Conservation (phyloP, 257 asterid species). For the Galeopsis tetrahit region DNA sequence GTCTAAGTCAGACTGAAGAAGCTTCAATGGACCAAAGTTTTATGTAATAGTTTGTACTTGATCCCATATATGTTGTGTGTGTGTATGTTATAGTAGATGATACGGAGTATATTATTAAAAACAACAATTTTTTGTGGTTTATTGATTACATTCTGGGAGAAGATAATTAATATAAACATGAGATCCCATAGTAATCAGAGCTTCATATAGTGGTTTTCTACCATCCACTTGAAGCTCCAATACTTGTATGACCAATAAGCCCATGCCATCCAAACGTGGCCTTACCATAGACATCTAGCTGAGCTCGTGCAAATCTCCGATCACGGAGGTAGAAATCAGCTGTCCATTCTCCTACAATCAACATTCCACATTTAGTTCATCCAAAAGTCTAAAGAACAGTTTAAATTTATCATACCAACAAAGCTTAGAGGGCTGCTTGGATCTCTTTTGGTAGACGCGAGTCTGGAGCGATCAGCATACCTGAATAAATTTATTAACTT, state of each 20-base stretch:
- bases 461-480: constrained; percentile 42
- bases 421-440: constrained; percentile 54
- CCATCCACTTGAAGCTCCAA: constrained; percentile 56
- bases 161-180: constrained; percentile 14
- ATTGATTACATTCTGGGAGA: constrained; percentile 2
- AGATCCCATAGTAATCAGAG: constrained; percentile 10
- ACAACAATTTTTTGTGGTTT: too few species aligned
- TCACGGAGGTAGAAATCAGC: constrained; percentile 39
- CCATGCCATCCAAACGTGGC: constrained; percentile 64
- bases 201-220: constrained; percentile 43
- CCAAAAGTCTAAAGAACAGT: background rate
- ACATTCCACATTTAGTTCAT: background rate
- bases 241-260: constrained; percentile 57
- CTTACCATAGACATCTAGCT: constrained; percentile 49
- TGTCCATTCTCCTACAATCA: constrained; percentile 53
- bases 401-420: constrained; percentile 40
- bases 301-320: constrained; percentile 47
- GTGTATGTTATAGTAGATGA: too few species aligned
- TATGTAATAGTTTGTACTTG: too few species aligned
- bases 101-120: too few species aligned
- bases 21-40: too few species aligned
- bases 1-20: too few species aligned
- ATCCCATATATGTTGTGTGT: too few species aligned
- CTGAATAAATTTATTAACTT: constrained; percentile 29
- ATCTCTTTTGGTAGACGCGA: constrained; percentile 41